Conservation (phyloP, 192 early-diverging fungal species). For the Podila minutissima region DNA sequence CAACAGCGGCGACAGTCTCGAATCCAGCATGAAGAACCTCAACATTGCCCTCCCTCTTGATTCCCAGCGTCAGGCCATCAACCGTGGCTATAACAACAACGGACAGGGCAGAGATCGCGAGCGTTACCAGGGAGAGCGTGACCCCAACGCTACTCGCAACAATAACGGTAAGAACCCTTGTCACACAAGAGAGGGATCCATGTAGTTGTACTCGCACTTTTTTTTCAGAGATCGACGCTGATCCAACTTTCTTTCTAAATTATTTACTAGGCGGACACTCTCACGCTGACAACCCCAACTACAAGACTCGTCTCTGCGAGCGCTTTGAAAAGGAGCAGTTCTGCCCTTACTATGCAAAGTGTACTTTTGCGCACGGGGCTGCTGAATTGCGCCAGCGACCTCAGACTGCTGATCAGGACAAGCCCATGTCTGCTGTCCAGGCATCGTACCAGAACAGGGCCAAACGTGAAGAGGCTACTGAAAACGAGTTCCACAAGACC, state of each 20-base stretch:
- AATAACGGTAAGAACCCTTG: slow-evolving; percentile 16
- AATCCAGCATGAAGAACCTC: slow-evolving; percentile 56
- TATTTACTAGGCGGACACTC: slow-evolving; percentile 28
- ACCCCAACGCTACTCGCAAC: slow-evolving; percentile 24
- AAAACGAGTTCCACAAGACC: slow-evolving; percentile 85
- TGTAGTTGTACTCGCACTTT: too few relatives aligned
- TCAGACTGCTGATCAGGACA: slow-evolving; percentile 33
- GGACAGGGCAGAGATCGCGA: slow-evolving; percentile 22
- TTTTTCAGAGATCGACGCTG: slow-evolving; percentile 6
- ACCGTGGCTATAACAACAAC: slow-evolving; percentile 37
- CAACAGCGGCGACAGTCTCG: slow-evolving; percentile 52
- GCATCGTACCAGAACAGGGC: slow-evolving; percentile 45
- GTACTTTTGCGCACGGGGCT: slow-evolving; percentile 83
- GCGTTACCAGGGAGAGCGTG: slow-evolving; percentile 28
- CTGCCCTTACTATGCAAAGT: slow-evolving; percentile 76
- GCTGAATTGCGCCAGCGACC: slow-evolving; percentile 71
- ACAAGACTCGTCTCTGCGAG: slow-evolving; percentile 90
- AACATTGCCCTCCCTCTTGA: slow-evolving; percentile 60
- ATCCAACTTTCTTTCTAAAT: slow-evolving; percentile 6
- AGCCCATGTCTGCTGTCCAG: slow-evolving; percentile 47
- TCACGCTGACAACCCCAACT: slow-evolving; percentile 78
- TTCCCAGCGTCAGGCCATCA: slow-evolving; percentile 56
- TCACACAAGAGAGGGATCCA: neutral
- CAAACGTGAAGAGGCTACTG: slow-evolving; percentile 42
- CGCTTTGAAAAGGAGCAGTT: slow-evolving; percentile 79